phyloP scores from a whole-genome alignment of 768 basidiomycete species.

The Rhodotorula sphaerocarpa region DNA sequence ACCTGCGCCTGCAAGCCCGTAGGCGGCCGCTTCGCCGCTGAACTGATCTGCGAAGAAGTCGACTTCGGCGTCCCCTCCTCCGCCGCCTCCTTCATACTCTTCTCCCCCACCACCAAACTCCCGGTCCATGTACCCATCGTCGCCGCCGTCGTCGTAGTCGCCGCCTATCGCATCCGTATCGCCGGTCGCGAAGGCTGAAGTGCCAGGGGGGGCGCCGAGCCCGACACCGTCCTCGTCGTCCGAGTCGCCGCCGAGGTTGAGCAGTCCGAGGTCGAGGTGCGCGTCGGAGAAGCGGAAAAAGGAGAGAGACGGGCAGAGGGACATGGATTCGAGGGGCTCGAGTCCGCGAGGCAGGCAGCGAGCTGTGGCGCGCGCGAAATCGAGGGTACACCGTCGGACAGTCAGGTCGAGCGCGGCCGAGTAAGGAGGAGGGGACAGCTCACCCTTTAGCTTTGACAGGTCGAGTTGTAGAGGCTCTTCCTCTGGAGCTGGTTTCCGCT shows the following conservation, averaged over 20 bases:
- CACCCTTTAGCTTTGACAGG: background rate
- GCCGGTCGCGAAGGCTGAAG: slow-evolving; percentile 2
- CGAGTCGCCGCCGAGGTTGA: slow-evolving; percentile 41
- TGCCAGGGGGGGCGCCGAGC: background rate
- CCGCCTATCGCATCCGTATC: slow-evolving; percentile 12
- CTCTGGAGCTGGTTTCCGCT: too few relatives aligned
- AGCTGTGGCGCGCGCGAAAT: background rate
- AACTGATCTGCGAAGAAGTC: slow-evolving; percentile 29
- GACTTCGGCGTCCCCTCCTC: slow-evolving; percentile 11
- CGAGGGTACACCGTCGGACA: too few relatives aligned
- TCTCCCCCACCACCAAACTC: slow-evolving; percentile 45
- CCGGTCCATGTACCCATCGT: slow-evolving; percentile 34
- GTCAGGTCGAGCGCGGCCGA: too few relatives aligned
- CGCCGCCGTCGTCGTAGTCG: slow-evolving; percentile 30
- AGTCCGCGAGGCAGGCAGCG: background rate
- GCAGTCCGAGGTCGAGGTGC: slow-evolving; percentile 55
- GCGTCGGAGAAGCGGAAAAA: slow-evolving; percentile 21
- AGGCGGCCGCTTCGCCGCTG: slow-evolving; percentile 17
- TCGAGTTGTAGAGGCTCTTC: background rate
- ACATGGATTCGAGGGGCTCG: slow-evolving; percentile 1
- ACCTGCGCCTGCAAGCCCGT: slow-evolving; percentile 36
- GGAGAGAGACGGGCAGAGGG: slow-evolving; percentile 23
- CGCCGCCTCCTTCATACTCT: slow-evolving; percentile 8
- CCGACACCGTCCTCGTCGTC: slow-evolving; percentile 49
- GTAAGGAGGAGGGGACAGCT: background rate